These are phyloP conservation scores for Mycena latifolia DNA, from an alignment of 768 basidiomycete genomes.

Conservation along the genomic window DNA sequence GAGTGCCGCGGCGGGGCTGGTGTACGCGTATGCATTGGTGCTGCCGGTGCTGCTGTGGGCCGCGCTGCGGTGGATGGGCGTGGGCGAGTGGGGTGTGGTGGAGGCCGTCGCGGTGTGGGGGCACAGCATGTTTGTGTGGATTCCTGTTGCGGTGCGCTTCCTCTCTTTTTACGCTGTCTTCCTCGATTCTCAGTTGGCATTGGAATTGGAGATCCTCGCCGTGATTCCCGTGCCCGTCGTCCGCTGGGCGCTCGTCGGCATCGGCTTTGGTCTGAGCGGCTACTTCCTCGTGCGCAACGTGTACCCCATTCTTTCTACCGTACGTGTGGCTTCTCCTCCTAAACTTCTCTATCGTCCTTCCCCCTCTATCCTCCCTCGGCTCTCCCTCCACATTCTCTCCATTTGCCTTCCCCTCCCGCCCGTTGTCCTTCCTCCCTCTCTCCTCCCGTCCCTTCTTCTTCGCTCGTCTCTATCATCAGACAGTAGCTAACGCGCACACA, in stretches of 20 bases:
- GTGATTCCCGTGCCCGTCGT: slow-evolving; percentile 87
- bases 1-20: slow-evolving; percentile 83
- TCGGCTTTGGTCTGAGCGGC: slow-evolving; percentile 85
- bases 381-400: too few species aligned
- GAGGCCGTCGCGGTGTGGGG: slow-evolving; percentile 89
- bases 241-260: slow-evolving; percentile 82
- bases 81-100: slow-evolving; percentile 90
- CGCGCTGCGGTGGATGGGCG: slow-evolving; percentile 85
- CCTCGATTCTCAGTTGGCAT: too few species aligned
- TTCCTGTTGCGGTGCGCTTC: slow-evolving; percentile 69
- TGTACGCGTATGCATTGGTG: slow-evolving; percentile 90
- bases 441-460: too few species aligned
- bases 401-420: too few species aligned
- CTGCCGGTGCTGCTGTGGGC: slow-evolving; percentile 89
- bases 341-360: background rate
- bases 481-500: too few species aligned
- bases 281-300: slow-evolving; percentile 89
- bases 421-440: too few species aligned
- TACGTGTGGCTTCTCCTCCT: slow-evolving; percentile 51
- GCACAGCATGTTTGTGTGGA: slow-evolving; percentile 89
- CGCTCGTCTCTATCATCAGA: too few species aligned
- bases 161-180: too few species aligned
- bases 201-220: slow-evolving; percentile 78
- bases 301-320: slow-evolving; percentile 90
- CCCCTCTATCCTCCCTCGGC: too few species aligned